These are phyloP conservation scores for Trichoderma sp. DNA, from an alignment of 2,329 filamentous ascomycete species.

Conservation along the genomic window DNA sequence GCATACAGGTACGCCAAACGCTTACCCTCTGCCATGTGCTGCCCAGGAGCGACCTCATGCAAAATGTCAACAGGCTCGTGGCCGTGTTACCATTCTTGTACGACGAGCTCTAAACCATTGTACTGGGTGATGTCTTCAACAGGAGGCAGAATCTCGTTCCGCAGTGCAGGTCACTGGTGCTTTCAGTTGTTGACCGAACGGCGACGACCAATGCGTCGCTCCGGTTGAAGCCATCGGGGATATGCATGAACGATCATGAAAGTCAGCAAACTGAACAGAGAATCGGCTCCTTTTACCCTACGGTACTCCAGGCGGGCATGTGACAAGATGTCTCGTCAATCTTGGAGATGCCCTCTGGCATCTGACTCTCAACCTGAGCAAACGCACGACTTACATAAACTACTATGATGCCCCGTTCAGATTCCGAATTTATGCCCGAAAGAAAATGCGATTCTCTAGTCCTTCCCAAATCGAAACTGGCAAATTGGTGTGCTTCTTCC, in stretches of 20 bases:
- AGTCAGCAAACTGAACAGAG: not conserved
- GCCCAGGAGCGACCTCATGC: too few relatives aligned
- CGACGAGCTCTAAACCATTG: too few relatives aligned
- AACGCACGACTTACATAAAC: not conserved
- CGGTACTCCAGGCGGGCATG: not conserved
- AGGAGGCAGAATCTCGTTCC: too few relatives aligned
- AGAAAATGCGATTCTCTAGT: not conserved
- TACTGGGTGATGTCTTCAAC: too few relatives aligned
- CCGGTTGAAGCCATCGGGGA: too few relatives aligned
- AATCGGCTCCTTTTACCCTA: not conserved
- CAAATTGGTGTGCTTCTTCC: not conserved
- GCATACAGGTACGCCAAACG: too few relatives aligned
- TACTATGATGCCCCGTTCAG: not conserved
- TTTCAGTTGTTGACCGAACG: too few relatives aligned
- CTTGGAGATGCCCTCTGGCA: not conserved
- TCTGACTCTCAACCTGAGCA: not conserved
- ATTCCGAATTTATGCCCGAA: conserved; percentile 15
- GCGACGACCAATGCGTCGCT: too few relatives aligned
- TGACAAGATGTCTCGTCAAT: not conserved
- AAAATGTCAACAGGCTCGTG: too few relatives aligned
- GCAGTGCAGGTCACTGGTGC: too few relatives aligned
- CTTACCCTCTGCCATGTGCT: too few relatives aligned
- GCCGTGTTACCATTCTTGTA: too few relatives aligned
- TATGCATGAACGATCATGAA: not conserved
- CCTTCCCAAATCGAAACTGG: not conserved